Percentiles rank a stretch among this genome's conserved stretches.
Evolutionary conservation across 2,329 filamentous ascomycete genomes (phyloP).

Genomic region (Trichoderma pleuroti): DNA sequence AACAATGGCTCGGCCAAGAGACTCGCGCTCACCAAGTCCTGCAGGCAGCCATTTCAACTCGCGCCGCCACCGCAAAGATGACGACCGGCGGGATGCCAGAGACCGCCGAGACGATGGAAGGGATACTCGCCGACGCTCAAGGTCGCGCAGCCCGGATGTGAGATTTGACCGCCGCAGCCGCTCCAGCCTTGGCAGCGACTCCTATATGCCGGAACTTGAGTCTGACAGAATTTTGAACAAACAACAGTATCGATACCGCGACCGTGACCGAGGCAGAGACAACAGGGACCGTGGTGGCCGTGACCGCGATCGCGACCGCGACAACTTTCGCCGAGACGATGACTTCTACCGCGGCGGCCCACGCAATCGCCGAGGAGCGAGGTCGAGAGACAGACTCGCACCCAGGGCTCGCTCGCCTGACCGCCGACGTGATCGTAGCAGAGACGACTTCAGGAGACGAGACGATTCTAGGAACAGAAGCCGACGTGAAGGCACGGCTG

Average conservation of each 20-base stretch:
- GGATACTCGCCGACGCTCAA: conserved; percentile 53
- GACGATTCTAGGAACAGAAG: conserved; percentile 65
- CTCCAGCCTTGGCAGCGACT: conserved; percentile 19
- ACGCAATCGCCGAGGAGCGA: conserved; percentile 56
- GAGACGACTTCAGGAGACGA: conserved; percentile 67
- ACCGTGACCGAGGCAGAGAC: conserved; percentile 48
- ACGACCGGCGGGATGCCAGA: conserved; percentile 51
- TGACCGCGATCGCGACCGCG: conserved; percentile 49
- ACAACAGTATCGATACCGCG: conserved; percentile 56
- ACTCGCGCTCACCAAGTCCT: conserved; percentile 87
- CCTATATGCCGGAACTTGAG: conserved; percentile 21
- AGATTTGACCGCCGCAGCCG: conserved; percentile 31
- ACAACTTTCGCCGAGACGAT: conserved; percentile 62
- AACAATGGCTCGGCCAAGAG: conserved; percentile 61
- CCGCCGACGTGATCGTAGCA: conserved; percentile 58
- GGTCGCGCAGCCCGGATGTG: conserved; percentile 63
- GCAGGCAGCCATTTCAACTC: conserved; percentile 78
- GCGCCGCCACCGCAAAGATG: conserved; percentile 63
- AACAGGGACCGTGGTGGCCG: conserved; percentile 51
- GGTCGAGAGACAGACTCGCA: conserved; percentile 58
- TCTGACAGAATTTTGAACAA: conserved; percentile 38
- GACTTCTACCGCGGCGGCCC: conserved; percentile 59
- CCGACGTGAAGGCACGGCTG: conserved; percentile 67
- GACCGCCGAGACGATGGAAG: conserved; percentile 49
- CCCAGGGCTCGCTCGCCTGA: conserved; percentile 58